Evolutionary conservation across 495 filamentous ascomycete genomes (phyloP), one percentile per base, ranked within the genome.

Genomic region (Xylaria curta): DNA sequence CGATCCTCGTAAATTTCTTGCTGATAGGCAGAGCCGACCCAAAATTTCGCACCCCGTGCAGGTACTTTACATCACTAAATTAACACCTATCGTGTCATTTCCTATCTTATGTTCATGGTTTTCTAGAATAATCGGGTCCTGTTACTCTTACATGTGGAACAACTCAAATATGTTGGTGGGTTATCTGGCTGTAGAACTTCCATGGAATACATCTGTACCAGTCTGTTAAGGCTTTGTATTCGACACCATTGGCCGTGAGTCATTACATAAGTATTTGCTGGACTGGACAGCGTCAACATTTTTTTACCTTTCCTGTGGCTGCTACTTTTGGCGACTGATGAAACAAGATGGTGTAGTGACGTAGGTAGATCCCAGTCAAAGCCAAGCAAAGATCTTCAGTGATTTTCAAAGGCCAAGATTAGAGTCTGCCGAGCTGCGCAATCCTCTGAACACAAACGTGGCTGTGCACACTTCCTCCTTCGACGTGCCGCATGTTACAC

Each of bases 321-420:
- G 31, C 40, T 42, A 24, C 15, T 17, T 21, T 36, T 51, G 46
- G 63, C 40, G 28, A 31, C 46, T 51, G 33, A 44, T 42, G 49
- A 67, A 44, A 67, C 65, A 40, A 56, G 31, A n/a, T 5, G 10
- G 33, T 40, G 21, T 17, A 9, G 64, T 54, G 65, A 56, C 49
- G 65, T 56, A 54, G 46, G 65, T 44, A 67, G 65, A 67, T 67
- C 65, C 8, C 28, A 56, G 3, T 31, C 24, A 5, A 56, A 44
- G 28, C 44, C 65, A 31, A 67, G 47, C 47, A 40, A 67, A 26
- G 65, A 67, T 67, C 65, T 42, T 56, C 65, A 10, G 19, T 26
- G 65, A 67, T 67, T 51, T 54, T 67, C 65, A 28, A 44, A 10
- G 33, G 19, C 15, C 65, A 12, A 66, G 38, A 42, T 67, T 67